A percentile compares a stretch with the other conserved stretches of the same genome.
Evolutionary conservation across 169 alveolate species (phyloP).

Genomic region (Cryptosporidium felis): DNA sequence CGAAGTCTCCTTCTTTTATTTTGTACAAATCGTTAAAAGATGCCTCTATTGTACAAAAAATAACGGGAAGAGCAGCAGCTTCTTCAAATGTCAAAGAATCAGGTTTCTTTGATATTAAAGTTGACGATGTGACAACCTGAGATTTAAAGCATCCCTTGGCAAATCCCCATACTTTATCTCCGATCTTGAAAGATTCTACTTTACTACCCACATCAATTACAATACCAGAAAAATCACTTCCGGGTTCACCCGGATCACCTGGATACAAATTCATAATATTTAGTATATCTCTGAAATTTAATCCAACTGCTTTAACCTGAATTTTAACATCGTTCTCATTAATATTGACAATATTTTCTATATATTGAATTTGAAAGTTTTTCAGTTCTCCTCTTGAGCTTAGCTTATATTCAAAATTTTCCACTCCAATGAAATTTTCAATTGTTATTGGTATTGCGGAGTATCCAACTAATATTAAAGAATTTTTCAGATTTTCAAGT

Average conservation of each 20-base stretch:
- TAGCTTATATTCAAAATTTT: constrained; percentile 27
- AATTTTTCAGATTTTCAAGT: neutral
- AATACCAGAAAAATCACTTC: constrained; percentile 65
- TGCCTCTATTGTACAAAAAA: constrained; percentile 65
- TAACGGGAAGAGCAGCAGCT: constrained; percentile 74
- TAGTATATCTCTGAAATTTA: constrained; percentile 82
- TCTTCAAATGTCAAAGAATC: constrained; percentile 64
- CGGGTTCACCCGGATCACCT: constrained; percentile 69
- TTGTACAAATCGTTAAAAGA: constrained; percentile 76
- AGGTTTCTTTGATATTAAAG: constrained; percentile 51
- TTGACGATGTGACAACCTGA: constrained; percentile 29
- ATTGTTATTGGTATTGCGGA: constrained; percentile 1
- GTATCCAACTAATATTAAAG: constrained; percentile 39
- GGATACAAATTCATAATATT: constrained; percentile 78
- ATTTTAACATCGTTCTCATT: constrained; percentile 69
- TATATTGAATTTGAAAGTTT: constrained; percentile 16
- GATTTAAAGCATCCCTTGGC: constrained; percentile 57
- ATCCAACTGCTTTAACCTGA: constrained; percentile 81
- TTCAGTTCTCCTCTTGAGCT: constrained; percentile 50
- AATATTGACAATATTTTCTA: neutral
- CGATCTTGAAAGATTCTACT: neutral
- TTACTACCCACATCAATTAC: constrained; percentile 5
- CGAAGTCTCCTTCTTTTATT: constrained; percentile 73
- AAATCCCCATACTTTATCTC: constrained; percentile 68
- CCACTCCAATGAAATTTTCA: neutral